Evolutionary conservation across 495 filamentous ascomycete species (phyloP), one percentile per base, ranked within the genome.

Genomic region (Hypoxylon lienhwacheense): DNA sequence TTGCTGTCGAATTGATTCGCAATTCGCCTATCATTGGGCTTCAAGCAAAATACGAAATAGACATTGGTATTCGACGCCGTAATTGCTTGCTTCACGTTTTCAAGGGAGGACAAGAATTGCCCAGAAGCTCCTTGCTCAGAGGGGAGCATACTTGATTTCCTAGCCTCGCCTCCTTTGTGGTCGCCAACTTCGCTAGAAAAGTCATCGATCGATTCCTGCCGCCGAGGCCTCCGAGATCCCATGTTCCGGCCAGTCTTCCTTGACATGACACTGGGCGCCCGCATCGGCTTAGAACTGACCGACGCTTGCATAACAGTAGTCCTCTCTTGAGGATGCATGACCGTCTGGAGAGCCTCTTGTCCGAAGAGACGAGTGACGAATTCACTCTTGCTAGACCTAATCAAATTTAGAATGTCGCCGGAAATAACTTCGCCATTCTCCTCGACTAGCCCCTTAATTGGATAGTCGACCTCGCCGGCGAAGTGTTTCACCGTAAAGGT

Each of bases 1-100:
- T 98, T 97, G 76, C 90, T 96, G 68, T 98, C 93, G 58, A 97
- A 97, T 67, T 97, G 93, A 56, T 98, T 97, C 41, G 93, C 92
- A 55, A 98, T 98, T 19, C 92, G 86, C 14, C 93, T 83, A 70
- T 97, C 93, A 65, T 98, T 98, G 5, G 93, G 93, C 70, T 98
- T 97, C 41, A 98, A 75, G 61, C 93, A 97, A 73, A 98, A 96
- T 20, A 98, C 82, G 62, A 97, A 97, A 66, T 97, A 98, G 10
- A 88, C 82, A 64, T 97, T 98, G 7, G 89, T 83, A 62, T 89
- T 89, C 5, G 84, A 76, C 5, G 88, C 84, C 24, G 83, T 88
- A 34, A 98, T 73, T 28, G 88, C 89, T 60, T 88, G 85, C 28
- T 83, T 93, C 48, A 97, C 88, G 48, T 90, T 91, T 49, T 95